Conservation (phyloP, 306 rosid genomes). For the Begonia masoniana region DNA sequence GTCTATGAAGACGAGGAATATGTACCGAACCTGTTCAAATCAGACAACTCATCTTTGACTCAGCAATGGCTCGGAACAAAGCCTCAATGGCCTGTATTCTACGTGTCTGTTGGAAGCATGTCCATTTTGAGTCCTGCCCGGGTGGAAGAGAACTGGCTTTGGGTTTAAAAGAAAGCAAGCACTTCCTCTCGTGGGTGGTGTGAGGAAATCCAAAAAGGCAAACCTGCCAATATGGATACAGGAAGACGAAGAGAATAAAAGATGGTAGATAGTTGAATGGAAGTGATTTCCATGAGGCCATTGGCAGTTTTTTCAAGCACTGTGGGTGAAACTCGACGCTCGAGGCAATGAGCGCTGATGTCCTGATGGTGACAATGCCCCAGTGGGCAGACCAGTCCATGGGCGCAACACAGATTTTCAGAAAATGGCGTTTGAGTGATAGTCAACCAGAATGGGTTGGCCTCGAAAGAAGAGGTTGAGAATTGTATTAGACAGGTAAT, state of each 20-base stretch:
- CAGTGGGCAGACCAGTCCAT: slow-evolving; percentile 23
- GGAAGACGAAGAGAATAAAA: background rate
- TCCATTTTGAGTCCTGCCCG: background rate
- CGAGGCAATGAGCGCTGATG: slow-evolving; percentile 16
- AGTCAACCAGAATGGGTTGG: slow-evolving; percentile 8
- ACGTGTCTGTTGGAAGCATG: slow-evolving; percentile 3
- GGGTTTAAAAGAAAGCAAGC: background rate
- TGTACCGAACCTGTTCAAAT: no score
- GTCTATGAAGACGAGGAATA: no score
- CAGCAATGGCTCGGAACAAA: no score
- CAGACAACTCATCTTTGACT: no score
- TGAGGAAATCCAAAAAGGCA: slow-evolving; percentile 1
- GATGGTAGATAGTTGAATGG: slow-evolving; percentile 3
- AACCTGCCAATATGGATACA: slow-evolving; percentile 1
- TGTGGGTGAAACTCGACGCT: slow-evolving; percentile 25
- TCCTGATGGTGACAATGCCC: slow-evolving; percentile 15
- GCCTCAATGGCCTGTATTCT: background rate
- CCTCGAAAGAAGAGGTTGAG: slow-evolving; percentile 1
- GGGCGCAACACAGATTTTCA: slow-evolving; percentile 18
- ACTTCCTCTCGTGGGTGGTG: slow-evolving; percentile 6
- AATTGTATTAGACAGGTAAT: slow-evolving; percentile 12
- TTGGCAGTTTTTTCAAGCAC: slow-evolving; percentile 22
- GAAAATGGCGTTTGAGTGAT: slow-evolving; percentile 17
- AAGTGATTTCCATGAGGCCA: slow-evolving; percentile 11
- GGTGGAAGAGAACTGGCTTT: slow-evolving; percentile 1